Evolutionary conservation across 1,139 yeast species (phyloP).

Genomic region (Taphrina flavorubra): DNA sequence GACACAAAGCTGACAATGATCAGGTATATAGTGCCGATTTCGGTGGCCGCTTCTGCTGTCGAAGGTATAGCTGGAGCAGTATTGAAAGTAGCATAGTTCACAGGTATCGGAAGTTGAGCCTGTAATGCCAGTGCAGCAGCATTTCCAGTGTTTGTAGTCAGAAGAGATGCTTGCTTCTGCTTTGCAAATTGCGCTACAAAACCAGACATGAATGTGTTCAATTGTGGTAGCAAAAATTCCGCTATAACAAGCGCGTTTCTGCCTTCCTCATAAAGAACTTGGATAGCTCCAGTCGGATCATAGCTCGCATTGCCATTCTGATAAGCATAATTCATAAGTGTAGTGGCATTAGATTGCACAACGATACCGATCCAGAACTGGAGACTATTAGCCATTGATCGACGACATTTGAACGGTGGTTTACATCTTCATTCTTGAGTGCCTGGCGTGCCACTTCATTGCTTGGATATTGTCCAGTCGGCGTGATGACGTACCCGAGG

Average conservation of each 20-base stretch:
- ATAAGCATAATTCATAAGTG: constrained; percentile 30
- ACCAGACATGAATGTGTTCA: constrained; percentile 9
- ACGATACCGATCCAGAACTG: constrained; percentile 33
- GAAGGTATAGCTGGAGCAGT: constrained; percentile 27
- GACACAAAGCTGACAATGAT: constrained; percentile 70
- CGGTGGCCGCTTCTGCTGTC: constrained; percentile 44
- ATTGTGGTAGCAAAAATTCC: constrained; percentile 27
- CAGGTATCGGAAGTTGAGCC: constrained; percentile 28
- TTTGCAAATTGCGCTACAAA: constrained; percentile 21
- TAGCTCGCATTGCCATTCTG: constrained; percentile 26
- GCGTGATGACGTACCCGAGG: constrained; percentile 28
- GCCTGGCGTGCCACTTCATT: constrained; percentile 24
- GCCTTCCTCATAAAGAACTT: constrained; percentile 35
- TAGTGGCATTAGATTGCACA: constrained; percentile 29
- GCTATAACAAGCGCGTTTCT: constrained; percentile 29
- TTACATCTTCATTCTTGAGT: constrained; percentile 27
- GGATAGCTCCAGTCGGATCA: constrained; percentile 35
- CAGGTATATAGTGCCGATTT: constrained; percentile 74
- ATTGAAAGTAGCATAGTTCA: constrained; percentile 27
- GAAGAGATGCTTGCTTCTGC: constrained; percentile 32
- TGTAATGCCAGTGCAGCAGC: constrained; percentile 33
- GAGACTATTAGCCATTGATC: not conserved
- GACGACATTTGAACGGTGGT: not conserved
- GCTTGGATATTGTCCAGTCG: constrained; percentile 19
- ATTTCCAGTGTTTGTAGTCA: constrained; percentile 23